phyloP scores from a whole-genome alignment of 2,329 filamentous ascomycete genomes.

The Cladophialophora yegresii region DNA sequence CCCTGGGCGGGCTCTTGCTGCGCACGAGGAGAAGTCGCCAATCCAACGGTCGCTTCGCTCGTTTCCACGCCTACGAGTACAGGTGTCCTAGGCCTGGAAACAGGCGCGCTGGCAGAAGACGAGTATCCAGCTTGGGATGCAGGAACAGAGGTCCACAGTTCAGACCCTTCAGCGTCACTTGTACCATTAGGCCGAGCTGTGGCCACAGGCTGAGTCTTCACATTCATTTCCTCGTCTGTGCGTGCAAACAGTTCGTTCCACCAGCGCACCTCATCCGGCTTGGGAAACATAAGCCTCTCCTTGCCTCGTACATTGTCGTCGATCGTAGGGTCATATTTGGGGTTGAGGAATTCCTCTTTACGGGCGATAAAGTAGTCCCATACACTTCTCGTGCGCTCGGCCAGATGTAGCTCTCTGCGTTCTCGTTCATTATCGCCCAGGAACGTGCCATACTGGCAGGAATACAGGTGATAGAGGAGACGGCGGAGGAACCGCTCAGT shows the following conservation, averaged over 20 bases:
- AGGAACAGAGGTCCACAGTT: constrained; percentile 30
- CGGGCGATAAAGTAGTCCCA: constrained; percentile 94
- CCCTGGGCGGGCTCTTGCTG: constrained; percentile 10
- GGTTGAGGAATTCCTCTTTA: constrained; percentile 77
- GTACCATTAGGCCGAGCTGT: constrained; percentile 21
- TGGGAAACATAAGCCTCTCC: constrained; percentile 81
- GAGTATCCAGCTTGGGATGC: constrained; percentile 19
- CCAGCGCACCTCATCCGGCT: constrained; percentile 79
- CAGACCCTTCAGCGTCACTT: constrained; percentile 25
- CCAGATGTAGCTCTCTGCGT: constrained; percentile 67
- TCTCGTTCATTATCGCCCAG: constrained; percentile 94
- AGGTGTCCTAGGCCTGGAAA: constrained; percentile 47
- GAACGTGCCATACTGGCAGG: constrained; percentile 96
- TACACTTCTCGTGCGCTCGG: constrained; percentile 76
- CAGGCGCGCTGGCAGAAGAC: constrained; percentile 25
- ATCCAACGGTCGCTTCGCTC: constrained; percentile 57
- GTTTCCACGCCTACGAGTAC: constrained; percentile 63
- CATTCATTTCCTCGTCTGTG: constrained; percentile 89
- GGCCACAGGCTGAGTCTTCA: constrained; percentile 14
- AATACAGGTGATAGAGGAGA: constrained; percentile 89
- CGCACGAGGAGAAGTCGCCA: constrained; percentile 41
- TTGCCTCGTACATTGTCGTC: constrained; percentile 78
- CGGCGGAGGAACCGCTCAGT: constrained; percentile 90
- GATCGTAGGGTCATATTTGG: constrained; percentile 70
- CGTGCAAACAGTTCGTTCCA: constrained; percentile 88